Evolutionary conservation across 2,329 filamentous ascomycete species (phyloP), one percentile per base, ranked within the genome.

Genomic region (Botrytis sinoallii): DNA sequence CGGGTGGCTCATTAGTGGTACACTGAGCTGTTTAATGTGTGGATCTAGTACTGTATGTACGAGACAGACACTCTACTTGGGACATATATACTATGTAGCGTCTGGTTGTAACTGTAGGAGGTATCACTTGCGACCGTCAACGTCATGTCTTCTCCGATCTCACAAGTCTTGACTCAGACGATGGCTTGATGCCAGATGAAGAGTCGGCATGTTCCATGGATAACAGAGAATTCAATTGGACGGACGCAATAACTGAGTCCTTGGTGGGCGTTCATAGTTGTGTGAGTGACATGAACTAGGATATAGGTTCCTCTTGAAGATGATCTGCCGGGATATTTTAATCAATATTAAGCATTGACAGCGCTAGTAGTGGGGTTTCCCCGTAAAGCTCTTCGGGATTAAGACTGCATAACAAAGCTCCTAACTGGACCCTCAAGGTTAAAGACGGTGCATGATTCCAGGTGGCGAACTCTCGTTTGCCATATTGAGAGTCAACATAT

Each of bases 251-350:
- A n/a, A 55, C 25, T 7, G 25, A 55, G 48, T 66, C 20, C 16
- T 38, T n/a, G 29, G 29, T n/a, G 35, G 14, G 42, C 10, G 29
- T 16, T 35, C 29, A 65, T 35, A 35, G 42, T 22, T 64, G n/a
- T 46, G 59, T 8, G 25, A n/a, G 35, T 71, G 61, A 46, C 46
- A 67, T 46, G 46, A 25, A 32, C 40, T 60, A 48, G 70, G 32
- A 44, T 46, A 16, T 42, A 25, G 38, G 35, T 18, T 38, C 46
- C 22, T 52, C 32, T 52, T 55, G 59, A 35, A 32, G 32, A 60
- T 55, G 70, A 68, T 72, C 63, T 72, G 38, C 48, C 46, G 65
- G 38, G 67, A 59, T 10, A 38, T 59, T 67, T 25, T 18, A 32
- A 29, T 10, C 46, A 55, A n/a, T 64, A 40, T 66, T 48, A 63